Evolutionary conservation across 2,329 filamentous ascomycete genomes (phyloP).

Genomic region (Penicillium digitatum): DNA sequence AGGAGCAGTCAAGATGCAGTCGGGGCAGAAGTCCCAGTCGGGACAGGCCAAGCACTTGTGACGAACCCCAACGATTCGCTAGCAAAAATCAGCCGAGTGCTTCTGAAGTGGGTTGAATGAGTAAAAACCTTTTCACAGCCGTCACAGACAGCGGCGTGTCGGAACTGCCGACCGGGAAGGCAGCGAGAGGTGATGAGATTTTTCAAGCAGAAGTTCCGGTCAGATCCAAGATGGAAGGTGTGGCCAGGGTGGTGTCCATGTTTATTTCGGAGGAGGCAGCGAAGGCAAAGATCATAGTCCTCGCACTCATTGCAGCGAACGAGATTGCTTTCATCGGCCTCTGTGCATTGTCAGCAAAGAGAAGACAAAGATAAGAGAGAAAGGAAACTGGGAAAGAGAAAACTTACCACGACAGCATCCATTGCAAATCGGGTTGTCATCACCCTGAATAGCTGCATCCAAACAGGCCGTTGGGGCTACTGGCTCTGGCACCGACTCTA

Average conservation of each 20-base stretch:
- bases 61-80: constrained; percentile 79
- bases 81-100: not conserved
- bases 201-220: constrained; percentile 56
- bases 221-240: constrained; percentile 59
- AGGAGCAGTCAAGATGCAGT: constrained; percentile 65
- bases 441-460: constrained; percentile 17
- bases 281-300: constrained; percentile 87
- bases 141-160: constrained; percentile 89
- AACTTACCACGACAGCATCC: constrained; percentile 59
- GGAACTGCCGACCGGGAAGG: constrained; percentile 71
- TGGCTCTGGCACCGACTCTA: constrained; percentile 22
- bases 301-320: constrained; percentile 80
- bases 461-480: constrained; percentile 14
- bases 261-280: constrained; percentile 68
- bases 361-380: constrained; percentile 14
- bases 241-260: constrained; percentile 93
- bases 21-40: constrained; percentile 91
- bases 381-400: not conserved
- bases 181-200: constrained; percentile 64
- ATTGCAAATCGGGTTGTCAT: constrained; percentile 54
- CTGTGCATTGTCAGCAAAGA: constrained; percentile 38
- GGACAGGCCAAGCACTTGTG: constrained; percentile 97
- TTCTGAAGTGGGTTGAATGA: constrained; percentile 6
- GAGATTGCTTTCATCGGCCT: constrained; percentile 72
- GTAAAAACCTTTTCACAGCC: constrained; percentile 69